Percentiles rank a stretch among this genome's conserved stretches.
phyloP scores from a whole-genome alignment of 2,329 filamentous ascomycete species.

The Colletotrichum falcatum region DNA sequence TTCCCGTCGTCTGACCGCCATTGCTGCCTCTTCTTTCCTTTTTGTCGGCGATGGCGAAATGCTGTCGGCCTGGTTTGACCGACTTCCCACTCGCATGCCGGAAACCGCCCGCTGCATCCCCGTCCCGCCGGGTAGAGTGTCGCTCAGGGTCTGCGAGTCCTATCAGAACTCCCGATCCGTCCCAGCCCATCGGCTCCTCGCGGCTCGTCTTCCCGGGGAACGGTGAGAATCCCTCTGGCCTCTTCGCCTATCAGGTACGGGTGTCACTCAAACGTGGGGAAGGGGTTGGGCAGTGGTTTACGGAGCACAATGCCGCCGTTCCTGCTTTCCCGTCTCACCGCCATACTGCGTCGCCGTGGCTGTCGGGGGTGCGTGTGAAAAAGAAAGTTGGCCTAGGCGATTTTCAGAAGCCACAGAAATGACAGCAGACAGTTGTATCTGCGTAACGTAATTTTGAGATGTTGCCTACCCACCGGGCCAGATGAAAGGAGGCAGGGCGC shows the following conservation, averaged over 20 bases:
- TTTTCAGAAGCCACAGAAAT: background rate
- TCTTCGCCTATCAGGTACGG: slow-evolving; percentile 19
- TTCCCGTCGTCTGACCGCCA: slow-evolving; percentile 36
- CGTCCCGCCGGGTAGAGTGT: slow-evolving; percentile 8
- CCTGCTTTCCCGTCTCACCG: slow-evolving; percentile 14
- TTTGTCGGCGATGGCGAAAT: slow-evolving; percentile 9
- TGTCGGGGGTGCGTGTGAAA: background rate
- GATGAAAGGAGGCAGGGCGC: background rate
- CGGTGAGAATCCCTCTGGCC: background rate
- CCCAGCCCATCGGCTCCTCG: slow-evolving; percentile 28
- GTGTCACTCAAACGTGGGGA: slow-evolving; percentile 1
- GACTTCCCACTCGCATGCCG: slow-evolving; percentile 16
- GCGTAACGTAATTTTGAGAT: too few relatives aligned
- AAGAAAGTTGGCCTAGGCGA: slow-evolving; percentile 7
- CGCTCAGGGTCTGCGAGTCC: background rate
- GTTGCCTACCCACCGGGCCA: background rate
- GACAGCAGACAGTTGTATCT: background rate
- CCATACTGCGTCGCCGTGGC: background rate
- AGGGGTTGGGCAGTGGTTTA: background rate
- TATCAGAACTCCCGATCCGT: slow-evolving; percentile 9
- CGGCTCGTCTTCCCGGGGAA: slow-evolving; percentile 20
- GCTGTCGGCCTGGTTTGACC: slow-evolving; percentile 12
- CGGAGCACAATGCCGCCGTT: background rate
- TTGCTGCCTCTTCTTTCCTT: slow-evolving; percentile 34
- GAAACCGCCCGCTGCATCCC: slow-evolving; percentile 20